These are phyloP conservation scores for Berkeleyomyces rouxiae DNA, from an alignment of 2,329 filamentous ascomycete species.

Conservation along the genomic window DNA sequence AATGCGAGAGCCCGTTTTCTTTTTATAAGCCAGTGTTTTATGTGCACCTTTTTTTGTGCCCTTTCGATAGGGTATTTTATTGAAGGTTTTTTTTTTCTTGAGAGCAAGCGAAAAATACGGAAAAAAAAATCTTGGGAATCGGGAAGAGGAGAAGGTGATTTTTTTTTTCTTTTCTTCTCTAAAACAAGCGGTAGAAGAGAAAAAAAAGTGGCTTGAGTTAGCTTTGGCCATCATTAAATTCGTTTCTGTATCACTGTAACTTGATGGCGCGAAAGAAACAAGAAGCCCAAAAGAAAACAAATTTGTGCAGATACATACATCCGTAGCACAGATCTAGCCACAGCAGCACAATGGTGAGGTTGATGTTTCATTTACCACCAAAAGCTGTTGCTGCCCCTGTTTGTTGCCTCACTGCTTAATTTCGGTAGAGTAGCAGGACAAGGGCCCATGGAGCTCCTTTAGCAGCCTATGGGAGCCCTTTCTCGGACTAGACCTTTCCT, in stretches of 20 bases:
- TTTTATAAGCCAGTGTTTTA: not conserved
- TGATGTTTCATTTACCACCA: not conserved
- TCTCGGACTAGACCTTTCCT: not conserved
- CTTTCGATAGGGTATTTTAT: not conserved
- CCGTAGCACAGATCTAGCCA: not conserved
- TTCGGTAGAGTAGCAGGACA: constrained; percentile 6
- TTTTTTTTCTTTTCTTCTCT: too few species aligned
- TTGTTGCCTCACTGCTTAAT: not conserved
- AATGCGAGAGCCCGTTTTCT: not conserved
- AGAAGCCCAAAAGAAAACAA: not conserved
- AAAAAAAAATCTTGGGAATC: too few species aligned
- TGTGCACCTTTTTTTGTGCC: not conserved
- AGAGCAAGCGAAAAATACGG: too few species aligned
- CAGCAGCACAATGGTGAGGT: not conserved
- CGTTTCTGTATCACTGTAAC: not conserved
- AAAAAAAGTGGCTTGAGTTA: too few species aligned
- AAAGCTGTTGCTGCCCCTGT: not conserved
- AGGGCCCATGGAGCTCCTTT: not conserved
- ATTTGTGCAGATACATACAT: not conserved
- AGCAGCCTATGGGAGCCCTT: not conserved
- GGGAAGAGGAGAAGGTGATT: too few species aligned
- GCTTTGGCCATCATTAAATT: not conserved
- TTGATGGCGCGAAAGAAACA: not conserved
- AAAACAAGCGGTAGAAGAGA: too few species aligned
- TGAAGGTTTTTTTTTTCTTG: not conserved